phyloP scores from a whole-genome alignment of 73 alveolate species.

The Paraurostyla sp. region DNA sequence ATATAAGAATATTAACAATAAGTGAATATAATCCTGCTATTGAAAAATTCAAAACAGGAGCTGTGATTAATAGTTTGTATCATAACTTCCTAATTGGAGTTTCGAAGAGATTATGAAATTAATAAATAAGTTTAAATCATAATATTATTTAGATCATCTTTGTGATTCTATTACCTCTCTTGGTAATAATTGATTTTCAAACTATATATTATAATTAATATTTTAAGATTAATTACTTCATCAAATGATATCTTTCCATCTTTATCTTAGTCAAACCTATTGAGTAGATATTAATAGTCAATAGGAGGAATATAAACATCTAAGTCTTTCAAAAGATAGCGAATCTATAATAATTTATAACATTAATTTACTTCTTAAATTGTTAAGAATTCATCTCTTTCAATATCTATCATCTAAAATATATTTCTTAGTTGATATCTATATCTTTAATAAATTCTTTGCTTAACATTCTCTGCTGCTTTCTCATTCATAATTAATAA shows the following conservation, averaged over 20 bases:
- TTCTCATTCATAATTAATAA: constrained; percentile 17
- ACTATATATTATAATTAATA: background rate
- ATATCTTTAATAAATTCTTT: constrained; percentile 14
- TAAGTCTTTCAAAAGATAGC: background rate
- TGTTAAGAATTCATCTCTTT: constrained; percentile 53
- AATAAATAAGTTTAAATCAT: too few species aligned
- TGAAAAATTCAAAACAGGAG: constrained; percentile 19
- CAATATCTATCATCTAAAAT: constrained; percentile 30
- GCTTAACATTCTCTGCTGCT: constrained; percentile 33
- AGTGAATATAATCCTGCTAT: constrained; percentile 48
- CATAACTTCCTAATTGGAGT: constrained; percentile 9
- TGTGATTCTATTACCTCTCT: background rate
- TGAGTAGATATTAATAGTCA: constrained; percentile 21
- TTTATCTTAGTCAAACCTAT: constrained; percentile 67
- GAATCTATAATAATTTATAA: background rate
- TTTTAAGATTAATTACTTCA: constrained; percentile 30
- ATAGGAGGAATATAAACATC: background rate
- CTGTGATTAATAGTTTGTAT: background rate
- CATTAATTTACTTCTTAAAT: constrained; percentile 5
- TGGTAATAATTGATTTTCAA: background rate
- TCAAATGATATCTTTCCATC: constrained; percentile 73
- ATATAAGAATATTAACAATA: constrained; percentile 29
- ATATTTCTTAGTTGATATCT: constrained; percentile 28
- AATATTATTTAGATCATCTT: background rate
- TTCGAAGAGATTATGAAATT: background rate